phyloP scores from a whole-genome alignment of 2,329 filamentous ascomycete species.

The Cladosporium sp. region DNA sequence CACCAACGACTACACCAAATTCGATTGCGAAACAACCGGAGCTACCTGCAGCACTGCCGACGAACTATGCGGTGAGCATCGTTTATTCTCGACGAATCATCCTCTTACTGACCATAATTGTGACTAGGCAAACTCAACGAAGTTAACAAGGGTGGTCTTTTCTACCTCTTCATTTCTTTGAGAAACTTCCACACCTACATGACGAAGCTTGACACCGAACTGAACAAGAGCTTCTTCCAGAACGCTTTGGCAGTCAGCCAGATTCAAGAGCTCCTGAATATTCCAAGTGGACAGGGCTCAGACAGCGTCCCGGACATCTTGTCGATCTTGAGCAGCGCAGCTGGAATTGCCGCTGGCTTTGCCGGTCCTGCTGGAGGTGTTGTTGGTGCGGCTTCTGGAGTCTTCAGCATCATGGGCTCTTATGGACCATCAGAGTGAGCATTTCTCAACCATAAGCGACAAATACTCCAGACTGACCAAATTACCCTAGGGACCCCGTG shows the following conservation, averaged over 20 bases:
- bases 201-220: neutral
- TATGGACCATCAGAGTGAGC: neutral
- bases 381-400: neutral
- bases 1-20: neutral
- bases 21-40: neutral
- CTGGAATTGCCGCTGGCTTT: neutral
- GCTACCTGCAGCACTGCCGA: neutral
- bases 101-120: neutral
- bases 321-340: neutral
- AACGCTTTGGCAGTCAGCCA: neutral
- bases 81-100: neutral
- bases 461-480: no score
- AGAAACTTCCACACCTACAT: constrained; percentile 7
- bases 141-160: constrained; percentile 6
- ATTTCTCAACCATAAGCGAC: no score
- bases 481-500: no score
- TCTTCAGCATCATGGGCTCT: neutral
- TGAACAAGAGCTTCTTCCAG: neutral
- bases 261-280: constrained; percentile 1
- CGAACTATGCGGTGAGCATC: neutral
- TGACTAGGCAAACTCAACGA: neutral
- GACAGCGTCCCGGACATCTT: constrained; percentile 1
- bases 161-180: constrained; percentile 7
- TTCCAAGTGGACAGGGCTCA: neutral
- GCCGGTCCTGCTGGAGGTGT: neutral